Percentiles rank a stretch among this genome's conserved stretches.
These are phyloP conservation scores for Pseudotsuga menziesii DNA, from an alignment of 75 land plant species.

Conservation along the genomic window DNA sequence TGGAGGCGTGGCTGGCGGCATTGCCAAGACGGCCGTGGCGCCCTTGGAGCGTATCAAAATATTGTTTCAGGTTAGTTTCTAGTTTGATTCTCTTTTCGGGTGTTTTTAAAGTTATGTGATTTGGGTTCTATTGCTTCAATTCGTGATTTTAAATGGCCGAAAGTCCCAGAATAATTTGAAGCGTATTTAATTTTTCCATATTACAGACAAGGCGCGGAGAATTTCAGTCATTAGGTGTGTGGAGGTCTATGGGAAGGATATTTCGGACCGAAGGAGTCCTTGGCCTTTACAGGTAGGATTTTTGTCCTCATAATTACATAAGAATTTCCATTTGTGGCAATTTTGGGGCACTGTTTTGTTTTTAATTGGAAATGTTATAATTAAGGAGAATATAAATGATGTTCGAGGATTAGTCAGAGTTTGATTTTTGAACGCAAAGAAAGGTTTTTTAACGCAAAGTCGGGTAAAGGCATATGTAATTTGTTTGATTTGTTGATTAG, in stretches of 20 bases:
- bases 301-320: too few relatives aligned
- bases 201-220: conserved; percentile 74
- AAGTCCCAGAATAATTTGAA: too few relatives aligned
- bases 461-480: background rate
- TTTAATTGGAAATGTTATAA: background rate
- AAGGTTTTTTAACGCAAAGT: background rate
- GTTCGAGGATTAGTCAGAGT: background rate
- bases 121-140: too few relatives aligned
- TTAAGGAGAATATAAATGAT: background rate
- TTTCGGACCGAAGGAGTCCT: conserved; percentile 70
- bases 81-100: background rate
- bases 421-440: background rate
- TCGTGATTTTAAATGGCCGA: too few relatives aligned
- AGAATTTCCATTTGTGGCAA: too few relatives aligned
- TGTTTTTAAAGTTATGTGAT: background rate
- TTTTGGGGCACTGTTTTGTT: background rate
- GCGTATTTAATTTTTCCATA: background rate
- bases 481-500: background rate
- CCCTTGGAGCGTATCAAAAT: conserved; percentile 92
- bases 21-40: conserved; percentile 85
- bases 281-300: conserved; percentile 75
- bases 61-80: conserved; percentile 59
- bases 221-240: conserved; percentile 61
- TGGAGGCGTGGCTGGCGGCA: conserved; percentile 81
- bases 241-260: conserved; percentile 65